Conservation (phyloP, 768 basidiomycete genomes). For the Austroboletus eburneus region DNA sequence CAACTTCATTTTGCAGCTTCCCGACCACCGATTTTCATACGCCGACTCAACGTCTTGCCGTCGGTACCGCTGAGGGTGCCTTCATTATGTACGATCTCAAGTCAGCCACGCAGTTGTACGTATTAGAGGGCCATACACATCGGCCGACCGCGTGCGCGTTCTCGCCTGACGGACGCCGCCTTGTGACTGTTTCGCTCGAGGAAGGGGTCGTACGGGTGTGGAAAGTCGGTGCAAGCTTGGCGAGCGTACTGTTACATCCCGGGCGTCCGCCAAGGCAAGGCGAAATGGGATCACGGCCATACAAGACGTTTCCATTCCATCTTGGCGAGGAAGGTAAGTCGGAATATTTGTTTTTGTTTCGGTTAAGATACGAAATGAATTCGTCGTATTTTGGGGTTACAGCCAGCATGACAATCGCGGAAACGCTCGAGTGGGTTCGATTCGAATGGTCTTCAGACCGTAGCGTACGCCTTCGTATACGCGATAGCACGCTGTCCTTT, state of each 20-base stretch:
- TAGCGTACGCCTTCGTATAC: constrained; percentile 77
- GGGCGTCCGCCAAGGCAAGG: constrained; percentile 93
- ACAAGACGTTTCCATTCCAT: constrained; percentile 82
- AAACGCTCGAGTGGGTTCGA: constrained; percentile 63
- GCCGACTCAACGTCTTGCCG: constrained; percentile 80
- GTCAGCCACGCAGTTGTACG: constrained; percentile 90
- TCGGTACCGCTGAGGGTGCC: constrained; percentile 92
- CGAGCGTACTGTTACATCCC: constrained; percentile 78
- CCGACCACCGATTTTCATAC: constrained; percentile 94
- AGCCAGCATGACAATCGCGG: constrained; percentile 58
- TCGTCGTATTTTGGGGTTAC: neutral
- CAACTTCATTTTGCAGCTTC: constrained; percentile 46
- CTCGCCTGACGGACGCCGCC: constrained; percentile 86
- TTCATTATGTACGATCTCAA: constrained; percentile 96
- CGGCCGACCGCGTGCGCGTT: constrained; percentile 82
- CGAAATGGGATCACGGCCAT: constrained; percentile 75
- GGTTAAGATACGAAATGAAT: too few species aligned
- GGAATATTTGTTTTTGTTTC: too few species aligned
- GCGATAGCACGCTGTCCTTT: constrained; percentile 81
- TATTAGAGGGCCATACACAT: constrained; percentile 88
- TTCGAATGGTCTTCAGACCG: constrained; percentile 87
- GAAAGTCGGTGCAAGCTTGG: constrained; percentile 91
- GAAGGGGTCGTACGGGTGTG: constrained; percentile 85
- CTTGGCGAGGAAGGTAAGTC: constrained; percentile 73
- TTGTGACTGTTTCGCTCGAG: constrained; percentile 83